Percentiles rank a stretch among this genome's conserved stretches.
Evolutionary conservation across 306 rosid genomes (phyloP).

Genomic region (Inga laurina): DNA sequence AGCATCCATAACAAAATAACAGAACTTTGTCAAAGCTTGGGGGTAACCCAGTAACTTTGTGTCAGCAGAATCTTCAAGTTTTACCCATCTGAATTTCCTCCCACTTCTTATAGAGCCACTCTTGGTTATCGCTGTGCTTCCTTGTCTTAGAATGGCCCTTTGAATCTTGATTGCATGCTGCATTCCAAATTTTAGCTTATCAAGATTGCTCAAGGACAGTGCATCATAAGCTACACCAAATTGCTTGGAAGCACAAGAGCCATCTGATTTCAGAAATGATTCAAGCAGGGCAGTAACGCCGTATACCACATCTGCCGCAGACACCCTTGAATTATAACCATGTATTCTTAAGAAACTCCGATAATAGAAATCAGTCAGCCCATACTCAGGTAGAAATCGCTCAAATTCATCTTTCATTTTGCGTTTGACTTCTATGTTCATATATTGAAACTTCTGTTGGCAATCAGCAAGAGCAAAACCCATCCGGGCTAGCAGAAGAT

Average conservation of each 20-base stretch:
- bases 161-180: conserved; percentile 85
- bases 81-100: conserved; percentile 90
- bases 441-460: conserved; percentile 91
- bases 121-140: conserved; percentile 80
- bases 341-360: conserved; percentile 76
- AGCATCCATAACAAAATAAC: conserved; percentile 97
- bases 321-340: conserved; percentile 80
- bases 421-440: conserved; percentile 85
- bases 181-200: conserved; percentile 81
- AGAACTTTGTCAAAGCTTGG: conserved; percentile 87
- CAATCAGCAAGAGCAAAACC: conserved; percentile 92
- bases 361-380: conserved; percentile 85
- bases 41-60: conserved; percentile 81
- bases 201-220: conserved; percentile 71
- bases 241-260: conserved; percentile 81
- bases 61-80: conserved; percentile 77
- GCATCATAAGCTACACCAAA: conserved; percentile 89
- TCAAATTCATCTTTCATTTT: conserved; percentile 86
- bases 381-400: conserved; percentile 78
- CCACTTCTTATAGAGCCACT: conserved; percentile 87
- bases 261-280: conserved; percentile 73
- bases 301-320: conserved; percentile 98
- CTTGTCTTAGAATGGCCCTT: conserved; percentile 89
- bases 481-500: conserved; percentile 89
- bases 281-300: conserved; percentile 96